Evolutionary conservation across 768 basidiomycete species (phyloP).

Genomic region (Trametes cubensis): DNA sequence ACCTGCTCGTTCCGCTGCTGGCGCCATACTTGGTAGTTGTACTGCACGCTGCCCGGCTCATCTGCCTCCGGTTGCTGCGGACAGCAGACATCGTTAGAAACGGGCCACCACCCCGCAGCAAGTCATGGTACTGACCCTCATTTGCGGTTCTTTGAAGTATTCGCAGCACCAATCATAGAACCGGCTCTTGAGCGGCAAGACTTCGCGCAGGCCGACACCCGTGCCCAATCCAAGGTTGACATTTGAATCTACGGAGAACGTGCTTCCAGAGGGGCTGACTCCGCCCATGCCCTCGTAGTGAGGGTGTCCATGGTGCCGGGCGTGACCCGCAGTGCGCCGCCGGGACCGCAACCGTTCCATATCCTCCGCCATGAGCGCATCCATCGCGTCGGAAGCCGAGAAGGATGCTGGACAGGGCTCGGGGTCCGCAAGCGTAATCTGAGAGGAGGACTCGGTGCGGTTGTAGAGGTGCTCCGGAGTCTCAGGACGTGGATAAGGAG

Average conservation of each 20-base stretch:
- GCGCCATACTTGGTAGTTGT: constrained; percentile 95
- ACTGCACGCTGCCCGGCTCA: constrained; percentile 91
- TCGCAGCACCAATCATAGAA: constrained; percentile 97
- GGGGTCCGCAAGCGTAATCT: constrained; percentile 27
- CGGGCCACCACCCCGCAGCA: background rate
- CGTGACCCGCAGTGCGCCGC: constrained; percentile 46
- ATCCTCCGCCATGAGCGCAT: constrained; percentile 90
- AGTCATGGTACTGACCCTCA: constrained; percentile 65
- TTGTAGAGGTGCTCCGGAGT: constrained; percentile 26
- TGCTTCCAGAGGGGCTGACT: constrained; percentile 73
- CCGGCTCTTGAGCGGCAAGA: constrained; percentile 85
- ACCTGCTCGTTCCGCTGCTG: constrained; percentile 88
- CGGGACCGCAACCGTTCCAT: constrained; percentile 87
- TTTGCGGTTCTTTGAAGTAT: constrained; percentile 98
- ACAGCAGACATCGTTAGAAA: constrained; percentile 19
- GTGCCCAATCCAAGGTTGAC: constrained; percentile 80
- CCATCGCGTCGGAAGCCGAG: constrained; percentile 77
- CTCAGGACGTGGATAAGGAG: constrained; percentile 67
- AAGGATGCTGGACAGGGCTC: constrained; percentile 49
- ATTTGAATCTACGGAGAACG: constrained; percentile 78
- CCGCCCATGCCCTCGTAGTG: constrained; percentile 45
- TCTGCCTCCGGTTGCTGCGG: constrained; percentile 88
- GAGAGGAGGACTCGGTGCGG: constrained; percentile 32
- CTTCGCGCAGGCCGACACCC: constrained; percentile 78
- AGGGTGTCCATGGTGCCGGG: constrained; percentile 42